A percentile compares a stretch with the other conserved stretches of the same genome.
phyloP scores from a whole-genome alignment of 2,329 filamentous ascomycete genomes.

The Zymoseptoria pseudotritici region DNA sequence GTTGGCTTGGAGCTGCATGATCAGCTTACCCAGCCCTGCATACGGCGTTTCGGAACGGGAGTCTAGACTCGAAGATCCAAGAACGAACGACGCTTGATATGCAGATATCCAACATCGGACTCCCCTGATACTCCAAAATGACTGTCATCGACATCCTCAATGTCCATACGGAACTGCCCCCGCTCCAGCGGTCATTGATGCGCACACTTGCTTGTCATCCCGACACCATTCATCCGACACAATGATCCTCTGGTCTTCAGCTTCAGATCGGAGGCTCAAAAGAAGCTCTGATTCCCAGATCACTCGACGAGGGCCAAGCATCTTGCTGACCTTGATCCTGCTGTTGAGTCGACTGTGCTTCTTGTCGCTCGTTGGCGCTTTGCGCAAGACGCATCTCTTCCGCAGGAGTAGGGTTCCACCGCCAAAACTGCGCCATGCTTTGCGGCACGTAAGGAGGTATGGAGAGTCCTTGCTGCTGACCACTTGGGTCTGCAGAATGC shows the following conservation, averaged over 20 bases:
- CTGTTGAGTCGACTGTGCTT: not conserved
- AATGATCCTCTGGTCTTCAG: not conserved
- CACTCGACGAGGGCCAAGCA: not conserved
- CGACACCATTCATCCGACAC: too few species aligned
- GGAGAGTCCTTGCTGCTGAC: too few species aligned
- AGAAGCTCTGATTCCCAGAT: not conserved
- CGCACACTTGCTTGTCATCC: too few species aligned
- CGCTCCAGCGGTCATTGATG: too few species aligned
- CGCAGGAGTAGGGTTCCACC: not conserved
- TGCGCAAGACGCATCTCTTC: not conserved
- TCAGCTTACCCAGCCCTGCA: not conserved
- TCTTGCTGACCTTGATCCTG: not conserved
- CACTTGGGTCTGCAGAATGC: too few species aligned
- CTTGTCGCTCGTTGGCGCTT: not conserved
- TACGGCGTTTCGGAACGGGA: not conserved
- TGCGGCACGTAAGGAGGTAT: not conserved
- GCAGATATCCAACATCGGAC: not conserved
- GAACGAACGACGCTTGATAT: not conserved
- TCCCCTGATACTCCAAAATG: not conserved
- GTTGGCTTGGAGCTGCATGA: not conserved
- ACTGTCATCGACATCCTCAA: not conserved
- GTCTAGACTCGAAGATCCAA: not conserved
- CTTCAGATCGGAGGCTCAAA: not conserved
- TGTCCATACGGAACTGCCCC: too few species aligned
- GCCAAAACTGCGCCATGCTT: not conserved